Evolutionary conservation across 768 basidiomycete genomes (phyloP).

Genomic region (Exidia glandulosa): DNA sequence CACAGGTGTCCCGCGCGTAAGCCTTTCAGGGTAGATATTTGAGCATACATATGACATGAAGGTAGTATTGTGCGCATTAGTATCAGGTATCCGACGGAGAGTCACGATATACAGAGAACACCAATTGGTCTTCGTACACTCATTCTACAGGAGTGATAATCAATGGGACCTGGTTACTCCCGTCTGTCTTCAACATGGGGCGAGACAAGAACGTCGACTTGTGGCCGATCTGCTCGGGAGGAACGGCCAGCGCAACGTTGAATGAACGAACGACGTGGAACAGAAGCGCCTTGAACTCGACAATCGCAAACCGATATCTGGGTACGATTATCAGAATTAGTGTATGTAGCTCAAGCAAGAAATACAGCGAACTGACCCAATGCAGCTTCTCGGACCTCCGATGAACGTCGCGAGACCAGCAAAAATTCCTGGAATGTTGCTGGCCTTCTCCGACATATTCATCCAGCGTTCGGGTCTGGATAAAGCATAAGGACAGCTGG

Average conservation of each 20-base stretch:
- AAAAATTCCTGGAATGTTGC: conserved; percentile 47
- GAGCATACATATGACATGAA: no score
- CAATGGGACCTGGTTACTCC: background rate
- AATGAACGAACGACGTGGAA: conserved; percentile 15
- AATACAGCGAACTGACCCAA: no score
- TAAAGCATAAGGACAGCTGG: background rate
- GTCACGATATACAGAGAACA: no score
- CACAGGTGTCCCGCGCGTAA: no score
- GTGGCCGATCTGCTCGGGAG: background rate
- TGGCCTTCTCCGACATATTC: conserved; percentile 30
- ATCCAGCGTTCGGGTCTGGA: conserved; percentile 57
- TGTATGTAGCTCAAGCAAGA: no score
- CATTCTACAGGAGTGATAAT: background rate
- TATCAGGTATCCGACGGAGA: no score
- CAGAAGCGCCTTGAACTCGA: conserved; percentile 32
- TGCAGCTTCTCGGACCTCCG: conserved; percentile 54
- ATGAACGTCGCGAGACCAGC: conserved; percentile 50
- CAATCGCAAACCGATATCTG: conserved; percentile 50
- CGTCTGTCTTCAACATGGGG: background rate
- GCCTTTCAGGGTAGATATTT: no score
- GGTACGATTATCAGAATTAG: no score
- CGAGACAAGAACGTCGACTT: background rate
- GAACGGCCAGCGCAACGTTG: background rate
- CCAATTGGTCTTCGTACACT: no score
- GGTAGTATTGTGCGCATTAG: no score